These are phyloP conservation scores for Eucalyptus erythrocorys DNA, from an alignment of 345 rosid genomes.

Conservation along the genomic window DNA sequence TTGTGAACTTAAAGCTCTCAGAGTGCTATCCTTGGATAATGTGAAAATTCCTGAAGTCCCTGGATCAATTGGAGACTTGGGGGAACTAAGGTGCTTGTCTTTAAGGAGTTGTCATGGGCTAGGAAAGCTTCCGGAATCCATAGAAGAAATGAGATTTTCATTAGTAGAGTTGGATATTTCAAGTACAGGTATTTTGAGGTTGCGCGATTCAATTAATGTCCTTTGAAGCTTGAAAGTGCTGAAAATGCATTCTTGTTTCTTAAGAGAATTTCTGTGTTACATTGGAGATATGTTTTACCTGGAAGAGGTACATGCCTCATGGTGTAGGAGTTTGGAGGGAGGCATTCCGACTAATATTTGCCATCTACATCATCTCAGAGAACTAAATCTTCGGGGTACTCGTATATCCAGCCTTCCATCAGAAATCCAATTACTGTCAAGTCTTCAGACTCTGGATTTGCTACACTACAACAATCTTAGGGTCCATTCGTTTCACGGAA, in stretches of 20 bases:
- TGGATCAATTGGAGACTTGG: fast-evolving
- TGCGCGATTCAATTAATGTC: background rate
- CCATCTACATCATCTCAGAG: fast-evolving
- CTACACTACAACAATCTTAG: background rate
- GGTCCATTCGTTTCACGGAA: too few species aligned
- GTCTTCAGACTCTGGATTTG: background rate
- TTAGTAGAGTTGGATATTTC: background rate
- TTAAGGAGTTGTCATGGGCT: background rate
- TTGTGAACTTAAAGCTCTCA: background rate
- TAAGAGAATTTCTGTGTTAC: background rate
- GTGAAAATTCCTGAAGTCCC: background rate
- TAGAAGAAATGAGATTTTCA: too few species aligned
- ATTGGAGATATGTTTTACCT: fast-evolving
- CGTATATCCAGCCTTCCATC: background rate
- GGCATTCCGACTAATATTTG: fast-evolving
- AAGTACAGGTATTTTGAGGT: fast-evolving
- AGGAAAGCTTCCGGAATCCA: background rate
- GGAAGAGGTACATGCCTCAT: background rate
- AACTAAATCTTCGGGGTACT: background rate
- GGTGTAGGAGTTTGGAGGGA: background rate
- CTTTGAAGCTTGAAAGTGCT: fast-evolving
- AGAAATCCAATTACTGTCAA: fast-evolving
- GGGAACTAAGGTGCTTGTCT: fast-evolving
- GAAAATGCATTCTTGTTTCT: background rate
- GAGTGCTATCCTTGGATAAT: background rate